Evolutionary conservation across 2,329 filamentous ascomycete genomes (phyloP).

Genomic region (Aspergillus tamarii): DNA sequence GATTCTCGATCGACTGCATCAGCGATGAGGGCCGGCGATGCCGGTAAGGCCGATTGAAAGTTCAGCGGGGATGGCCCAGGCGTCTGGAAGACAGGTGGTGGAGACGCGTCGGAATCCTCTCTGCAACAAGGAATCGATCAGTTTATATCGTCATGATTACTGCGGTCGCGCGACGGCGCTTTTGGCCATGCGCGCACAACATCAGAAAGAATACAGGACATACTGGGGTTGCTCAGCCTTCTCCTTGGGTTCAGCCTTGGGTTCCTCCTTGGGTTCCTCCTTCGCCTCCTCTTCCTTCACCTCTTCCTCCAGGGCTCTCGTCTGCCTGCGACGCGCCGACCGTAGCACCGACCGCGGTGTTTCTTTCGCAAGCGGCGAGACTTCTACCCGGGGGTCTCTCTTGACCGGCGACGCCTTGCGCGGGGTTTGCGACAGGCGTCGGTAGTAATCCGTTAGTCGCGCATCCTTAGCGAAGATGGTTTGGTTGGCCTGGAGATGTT

Average conservation of each 20-base stretch:
- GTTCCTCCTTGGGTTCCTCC: conserved; percentile 12
- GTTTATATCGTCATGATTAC: background rate
- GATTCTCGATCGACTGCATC: conserved; percentile 74
- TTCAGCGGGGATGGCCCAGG: conserved; percentile 20
- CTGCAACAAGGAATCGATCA: conserved; percentile 12
- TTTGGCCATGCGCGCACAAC: background rate
- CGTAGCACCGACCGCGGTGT: conserved; percentile 29
- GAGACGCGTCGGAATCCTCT: conserved; percentile 21
- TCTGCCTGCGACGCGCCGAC: conserved; percentile 40
- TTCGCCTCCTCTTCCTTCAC: background rate
- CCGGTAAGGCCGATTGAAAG: conserved; percentile 30
- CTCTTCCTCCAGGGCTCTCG: conserved; percentile 39
- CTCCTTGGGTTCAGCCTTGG: conserved; percentile 24
- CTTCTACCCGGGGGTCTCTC: conserved; percentile 46
- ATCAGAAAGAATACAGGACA: conserved; percentile 5
- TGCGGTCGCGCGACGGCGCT: background rate
- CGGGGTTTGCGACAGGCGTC: conserved; percentile 45
- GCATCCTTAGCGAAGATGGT: conserved; percentile 66
- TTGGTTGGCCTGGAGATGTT: conserved; percentile 71
- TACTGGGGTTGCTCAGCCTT: conserved; percentile 29
- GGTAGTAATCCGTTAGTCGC: conserved; percentile 75
- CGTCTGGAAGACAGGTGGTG: conserved; percentile 21
- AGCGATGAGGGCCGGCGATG: conserved; percentile 54
- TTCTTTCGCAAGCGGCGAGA: conserved; percentile 29
- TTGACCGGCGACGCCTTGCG: conserved; percentile 52